These are phyloP conservation scores for Chlorella sp. DNA, from an alignment of 139 green algal species.

Conservation along the genomic window DNA sequence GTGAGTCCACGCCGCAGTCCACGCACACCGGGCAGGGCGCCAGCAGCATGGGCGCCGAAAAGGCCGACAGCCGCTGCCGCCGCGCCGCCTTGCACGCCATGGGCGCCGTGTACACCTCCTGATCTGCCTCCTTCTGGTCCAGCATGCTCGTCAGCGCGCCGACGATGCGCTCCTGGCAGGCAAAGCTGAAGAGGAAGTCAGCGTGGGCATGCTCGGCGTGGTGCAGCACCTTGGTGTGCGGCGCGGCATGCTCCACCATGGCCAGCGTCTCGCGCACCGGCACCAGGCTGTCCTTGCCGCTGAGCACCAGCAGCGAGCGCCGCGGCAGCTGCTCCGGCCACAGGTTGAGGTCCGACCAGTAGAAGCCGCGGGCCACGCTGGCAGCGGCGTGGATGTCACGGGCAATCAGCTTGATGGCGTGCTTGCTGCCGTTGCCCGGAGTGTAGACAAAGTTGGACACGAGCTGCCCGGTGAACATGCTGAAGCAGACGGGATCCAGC, in stretches of 20 bases:
- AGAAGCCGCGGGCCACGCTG: conserved; percentile 37
- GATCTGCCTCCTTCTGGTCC: too few species aligned
- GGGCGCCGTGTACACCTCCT: too few species aligned
- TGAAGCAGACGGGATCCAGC: conserved; percentile 27
- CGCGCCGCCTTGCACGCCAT: too few species aligned
- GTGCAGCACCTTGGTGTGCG: not conserved
- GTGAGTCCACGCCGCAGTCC: too few species aligned
- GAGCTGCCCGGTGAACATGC: conserved; percentile 27
- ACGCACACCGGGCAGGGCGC: too few species aligned
- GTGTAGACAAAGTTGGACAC: conserved; percentile 24
- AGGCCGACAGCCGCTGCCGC: too few species aligned
- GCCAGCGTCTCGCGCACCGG: not conserved
- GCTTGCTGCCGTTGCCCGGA: too few species aligned
- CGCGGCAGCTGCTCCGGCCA: conserved; percentile 45
- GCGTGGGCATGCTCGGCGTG: not conserved
- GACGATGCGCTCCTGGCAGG: not conserved
- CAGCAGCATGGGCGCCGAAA: too few species aligned
- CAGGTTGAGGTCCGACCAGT: conserved; percentile 43
- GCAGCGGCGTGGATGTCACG: conserved; percentile 29
- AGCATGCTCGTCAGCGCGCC: too few species aligned
- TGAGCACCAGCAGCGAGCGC: conserved; percentile 38
- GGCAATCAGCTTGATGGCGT: conserved; percentile 22
- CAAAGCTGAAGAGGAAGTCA: not conserved
- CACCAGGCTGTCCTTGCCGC: not conserved
- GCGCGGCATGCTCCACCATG: not conserved